A percentile compares a stretch with the other conserved stretches of the same genome.
These are phyloP conservation scores for Candida multigemmis DNA, from an alignment of 805 yeast genomes.

Conservation along the genomic window DNA sequence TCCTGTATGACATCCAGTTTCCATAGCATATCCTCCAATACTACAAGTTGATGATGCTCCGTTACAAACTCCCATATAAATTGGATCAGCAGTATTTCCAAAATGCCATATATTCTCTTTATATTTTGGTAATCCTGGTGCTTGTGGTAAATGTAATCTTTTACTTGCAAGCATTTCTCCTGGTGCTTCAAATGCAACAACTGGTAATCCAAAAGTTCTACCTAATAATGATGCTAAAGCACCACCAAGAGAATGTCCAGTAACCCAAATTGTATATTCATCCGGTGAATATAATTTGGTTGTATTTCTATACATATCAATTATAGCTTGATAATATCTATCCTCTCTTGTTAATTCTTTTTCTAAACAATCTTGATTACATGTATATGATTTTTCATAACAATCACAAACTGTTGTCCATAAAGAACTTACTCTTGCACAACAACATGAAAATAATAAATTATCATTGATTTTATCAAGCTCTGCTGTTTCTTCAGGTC, in stretches of 20 bases:
- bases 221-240: conserved; percentile 74
- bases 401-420: conserved; percentile 98
- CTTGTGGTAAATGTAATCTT: conserved; percentile 82
- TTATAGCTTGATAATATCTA: conserved; percentile 70
- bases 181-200: conserved; percentile 86
- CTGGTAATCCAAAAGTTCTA: conserved; percentile 84
- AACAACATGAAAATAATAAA: conserved; percentile 85
- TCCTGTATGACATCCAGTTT: conserved; percentile 90
- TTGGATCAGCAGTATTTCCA: conserved; percentile 97
- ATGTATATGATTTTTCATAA: conserved; percentile 71
- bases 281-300: conserved; percentile 52
- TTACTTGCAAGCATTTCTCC: conserved; percentile 80
- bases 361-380: conserved; percentile 84
- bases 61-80: conserved; percentile 91
- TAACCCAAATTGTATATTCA: conserved; percentile 69
- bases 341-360: conserved; percentile 64
- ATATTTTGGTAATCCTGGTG: conserved; percentile 78
- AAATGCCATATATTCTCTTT: conserved; percentile 87
- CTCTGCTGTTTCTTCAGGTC: conserved; percentile 57
- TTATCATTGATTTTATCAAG: conserved; percentile 86
- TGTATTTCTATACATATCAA: conserved; percentile 72
- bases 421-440: conserved; percentile 82
- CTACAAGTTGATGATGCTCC: conserved; percentile 89
- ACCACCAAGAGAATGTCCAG: conserved; percentile 96
- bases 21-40: conserved; percentile 95